Evolutionary conservation across 768 basidiomycete genomes (phyloP).

Genomic region (Punctularia strigosozonata): DNA sequence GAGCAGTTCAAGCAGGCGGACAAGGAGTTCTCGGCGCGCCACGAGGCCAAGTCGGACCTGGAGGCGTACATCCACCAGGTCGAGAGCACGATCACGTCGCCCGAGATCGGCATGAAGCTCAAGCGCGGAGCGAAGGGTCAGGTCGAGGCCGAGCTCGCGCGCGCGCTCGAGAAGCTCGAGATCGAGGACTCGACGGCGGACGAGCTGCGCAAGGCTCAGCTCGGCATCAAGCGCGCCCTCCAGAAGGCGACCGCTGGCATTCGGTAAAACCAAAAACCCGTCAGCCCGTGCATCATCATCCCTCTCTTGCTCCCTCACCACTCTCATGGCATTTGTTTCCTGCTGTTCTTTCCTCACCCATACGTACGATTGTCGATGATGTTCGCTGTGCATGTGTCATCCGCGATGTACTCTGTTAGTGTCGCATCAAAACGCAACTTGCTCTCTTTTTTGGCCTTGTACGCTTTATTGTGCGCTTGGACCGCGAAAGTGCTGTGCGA

Average conservation of each 20-base stretch:
- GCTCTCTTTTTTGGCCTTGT: too few species aligned
- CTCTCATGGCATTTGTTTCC: too few species aligned
- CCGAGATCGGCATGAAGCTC: constrained; percentile 96
- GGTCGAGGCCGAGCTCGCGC: constrained; percentile 95
- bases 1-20: constrained; percentile 94
- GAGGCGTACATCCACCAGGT: constrained; percentile 97
- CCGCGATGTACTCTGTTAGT: too few species aligned
- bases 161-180: constrained; percentile 97
- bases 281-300: too few species aligned
- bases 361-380: too few species aligned
- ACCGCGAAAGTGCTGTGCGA: too few species aligned
- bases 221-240: constrained; percentile 90
- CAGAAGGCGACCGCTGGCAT: constrained; percentile 94
- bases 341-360: too few species aligned
- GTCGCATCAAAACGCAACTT: too few species aligned
- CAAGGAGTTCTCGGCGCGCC: constrained; percentile 96
- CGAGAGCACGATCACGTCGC: constrained; percentile 90
- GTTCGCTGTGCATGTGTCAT: too few species aligned
- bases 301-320: too few species aligned
- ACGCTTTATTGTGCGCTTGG: too few species aligned
- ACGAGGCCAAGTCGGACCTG: constrained; percentile 96
- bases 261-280: too few species aligned
- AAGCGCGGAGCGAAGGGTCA: constrained; percentile 93
- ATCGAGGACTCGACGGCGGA: constrained; percentile 90
- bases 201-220: constrained; percentile 92